phyloP scores from a whole-genome alignment of 2,329 filamentous ascomycete genomes.

The Cadophora sp. region DNA sequence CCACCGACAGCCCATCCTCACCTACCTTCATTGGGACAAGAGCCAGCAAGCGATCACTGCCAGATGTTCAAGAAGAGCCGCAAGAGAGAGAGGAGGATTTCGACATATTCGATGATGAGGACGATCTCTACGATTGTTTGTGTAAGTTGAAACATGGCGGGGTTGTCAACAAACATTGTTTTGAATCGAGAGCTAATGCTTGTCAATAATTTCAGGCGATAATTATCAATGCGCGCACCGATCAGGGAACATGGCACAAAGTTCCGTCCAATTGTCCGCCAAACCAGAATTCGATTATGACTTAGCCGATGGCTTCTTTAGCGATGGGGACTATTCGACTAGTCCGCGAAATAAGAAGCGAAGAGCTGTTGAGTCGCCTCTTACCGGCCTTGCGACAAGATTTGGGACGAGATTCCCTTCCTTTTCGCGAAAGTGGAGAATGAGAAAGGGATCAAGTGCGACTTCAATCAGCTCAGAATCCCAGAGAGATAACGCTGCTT shows the following conservation, averaged over 20 bases:
- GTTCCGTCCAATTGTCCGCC: constrained; percentile 46
- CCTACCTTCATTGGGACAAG: constrained; percentile 59
- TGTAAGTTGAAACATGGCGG: constrained; percentile 62
- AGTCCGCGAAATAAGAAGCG: constrained; percentile 62
- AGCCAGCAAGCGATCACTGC: constrained; percentile 70
- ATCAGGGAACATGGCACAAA: constrained; percentile 45
- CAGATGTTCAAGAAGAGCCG: constrained; percentile 86
- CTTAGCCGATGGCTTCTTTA: constrained; percentile 65
- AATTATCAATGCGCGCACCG: constrained; percentile 63
- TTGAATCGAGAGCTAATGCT: constrained; percentile 33
- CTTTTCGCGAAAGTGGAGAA: constrained; percentile 59
- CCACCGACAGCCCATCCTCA: constrained; percentile 62
- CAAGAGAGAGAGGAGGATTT: constrained; percentile 70
- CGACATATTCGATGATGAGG: constrained; percentile 55
- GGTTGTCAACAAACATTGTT: constrained; percentile 24
- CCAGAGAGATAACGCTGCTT: constrained; percentile 45
- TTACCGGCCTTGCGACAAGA: constrained; percentile 68
- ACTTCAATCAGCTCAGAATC: constrained; percentile 34
- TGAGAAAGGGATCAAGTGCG: constrained; percentile 51
- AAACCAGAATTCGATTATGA: constrained; percentile 68
- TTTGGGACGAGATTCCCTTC: constrained; percentile 65
- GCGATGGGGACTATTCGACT: constrained; percentile 63
- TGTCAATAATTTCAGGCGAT: constrained; percentile 57
- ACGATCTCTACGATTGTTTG: constrained; percentile 69
- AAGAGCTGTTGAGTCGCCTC: constrained; percentile 63